Evolutionary conservation across 768 basidiomycete genomes (phyloP), one percentile per base, ranked within the genome.

Genomic region (Kwoniella mangroviensis): DNA sequence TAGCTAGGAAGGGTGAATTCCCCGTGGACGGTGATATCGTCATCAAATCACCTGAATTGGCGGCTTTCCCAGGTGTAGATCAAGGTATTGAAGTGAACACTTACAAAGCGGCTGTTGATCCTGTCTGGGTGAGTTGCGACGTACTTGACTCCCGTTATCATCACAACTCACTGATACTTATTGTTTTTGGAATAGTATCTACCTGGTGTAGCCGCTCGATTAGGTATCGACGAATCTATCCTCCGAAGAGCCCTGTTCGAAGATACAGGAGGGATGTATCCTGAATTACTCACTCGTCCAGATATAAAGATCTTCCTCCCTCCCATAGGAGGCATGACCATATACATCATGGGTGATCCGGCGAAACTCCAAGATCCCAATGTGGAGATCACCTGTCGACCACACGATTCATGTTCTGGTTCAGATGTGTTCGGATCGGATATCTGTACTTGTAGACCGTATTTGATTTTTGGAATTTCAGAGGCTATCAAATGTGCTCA

Each of bases 261-360:
- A 58, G 96, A 97, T 73, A 96, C 93, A 11, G 81, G 82, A 26
- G 82, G 82, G 4, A 81, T 81, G 81, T 81, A 84, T 82, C 94
- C 95, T 2, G 96, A 98, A 77, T 88, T 98, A 40, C 90, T 98
- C 78, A 98, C 96, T 6, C 89, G 94, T 22, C 92, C 94, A 0
- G 96, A 98, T 78, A 91, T 98, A 86, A 95, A 95, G 81, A 88
- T 94, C 22, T 98, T 97, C 87, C 86, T 98, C 0, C 96, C 96
- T 0, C 96, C 96, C 0, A 98, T 98, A 67, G 96, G 95, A 0
- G 89, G 89, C 55, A 73, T 78, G 65, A 95, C 95, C 0, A 93
- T 92, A 5, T 98, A 98, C 83, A 95, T 98, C 74, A 93, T 93
- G 91, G 94, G 95, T 1, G 89, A 90, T 76, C 91, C 92, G 0